Conservation (phyloP, 768 basidiomycete species). For the Termitomyces sp. region DNA sequence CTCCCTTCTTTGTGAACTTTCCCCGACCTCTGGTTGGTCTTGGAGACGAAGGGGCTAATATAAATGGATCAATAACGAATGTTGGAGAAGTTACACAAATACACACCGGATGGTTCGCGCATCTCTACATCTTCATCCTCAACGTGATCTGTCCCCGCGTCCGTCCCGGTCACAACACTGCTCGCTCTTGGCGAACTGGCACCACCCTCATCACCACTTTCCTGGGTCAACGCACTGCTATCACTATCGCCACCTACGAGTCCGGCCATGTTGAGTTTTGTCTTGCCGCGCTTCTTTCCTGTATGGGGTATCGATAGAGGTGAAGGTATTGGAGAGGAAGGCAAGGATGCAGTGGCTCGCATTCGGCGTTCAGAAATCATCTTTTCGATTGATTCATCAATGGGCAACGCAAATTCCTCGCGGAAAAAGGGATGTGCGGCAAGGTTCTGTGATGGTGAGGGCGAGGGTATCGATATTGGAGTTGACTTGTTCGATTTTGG, state of each 20-base stretch:
- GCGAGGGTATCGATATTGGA: slow-evolving; percentile 55
- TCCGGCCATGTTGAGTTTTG: slow-evolving; percentile 64
- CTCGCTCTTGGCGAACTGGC: slow-evolving; percentile 54
- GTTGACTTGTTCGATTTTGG: slow-evolving; percentile 37
- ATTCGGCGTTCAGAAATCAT: slow-evolving; percentile 62
- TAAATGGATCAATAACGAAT: slow-evolving; percentile 3
- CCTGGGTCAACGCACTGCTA: slow-evolving; percentile 78
- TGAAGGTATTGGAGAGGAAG: slow-evolving; percentile 54
- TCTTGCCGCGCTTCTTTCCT: slow-evolving; percentile 40
- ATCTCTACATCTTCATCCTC: slow-evolving; percentile 66
- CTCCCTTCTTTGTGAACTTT: slow-evolving; percentile 27
- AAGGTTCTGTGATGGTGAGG: slow-evolving; percentile 68
- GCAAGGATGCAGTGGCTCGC: slow-evolving; percentile 59
- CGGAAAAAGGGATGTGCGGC: slow-evolving; percentile 69
- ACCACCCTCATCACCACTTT: slow-evolving; percentile 72
- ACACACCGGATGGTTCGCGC: slow-evolving; percentile 57
- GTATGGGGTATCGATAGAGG: slow-evolving; percentile 28
- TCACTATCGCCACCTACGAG: slow-evolving; percentile 82
- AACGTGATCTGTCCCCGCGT: slow-evolving; percentile 63
- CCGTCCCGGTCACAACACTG: slow-evolving; percentile 69
- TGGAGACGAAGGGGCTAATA: slow-evolving; percentile 32
- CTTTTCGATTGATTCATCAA: slow-evolving; percentile 56
- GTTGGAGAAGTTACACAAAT: neutral
- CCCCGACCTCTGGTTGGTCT: slow-evolving; percentile 33
- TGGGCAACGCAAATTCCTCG: slow-evolving; percentile 61